A percentile compares a stretch with the other conserved stretches of the same genome.
Conservation (phyloP, 192 early-diverging fungal species). For the Geranomyces michiganensis region DNA sequence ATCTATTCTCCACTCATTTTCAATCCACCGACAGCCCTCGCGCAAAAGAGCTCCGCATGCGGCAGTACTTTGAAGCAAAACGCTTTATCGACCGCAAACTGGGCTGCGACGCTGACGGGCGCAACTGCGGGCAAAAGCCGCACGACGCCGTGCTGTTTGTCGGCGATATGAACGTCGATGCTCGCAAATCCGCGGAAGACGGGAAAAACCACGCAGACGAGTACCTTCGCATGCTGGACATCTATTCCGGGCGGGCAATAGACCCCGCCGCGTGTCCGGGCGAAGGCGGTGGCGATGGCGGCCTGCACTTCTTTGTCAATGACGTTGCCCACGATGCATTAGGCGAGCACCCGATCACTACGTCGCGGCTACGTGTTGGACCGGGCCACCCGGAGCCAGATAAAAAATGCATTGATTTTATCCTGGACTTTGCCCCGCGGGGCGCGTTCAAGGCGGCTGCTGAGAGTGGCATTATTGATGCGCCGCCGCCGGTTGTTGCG, state of each 20-base stretch:
- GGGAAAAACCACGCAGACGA: constrained; percentile 25
- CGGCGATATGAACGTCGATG: constrained; percentile 74
- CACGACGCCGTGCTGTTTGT: constrained; percentile 64
- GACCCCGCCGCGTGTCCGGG: neutral
- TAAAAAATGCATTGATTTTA: constrained; percentile 33
- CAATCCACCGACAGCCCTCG: constrained; percentile 56
- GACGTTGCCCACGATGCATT: constrained; percentile 12
- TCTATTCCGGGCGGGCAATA: constrained; percentile 9
- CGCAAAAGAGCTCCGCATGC: constrained; percentile 49
- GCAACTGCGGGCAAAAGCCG: constrained; percentile 18
- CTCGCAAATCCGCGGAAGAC: constrained; percentile 15
- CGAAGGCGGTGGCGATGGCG: neutral
- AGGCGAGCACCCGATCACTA: constrained; percentile 32
- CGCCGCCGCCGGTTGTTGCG: neutral
- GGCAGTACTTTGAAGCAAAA: constrained; percentile 67
- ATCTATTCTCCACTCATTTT: constrained; percentile 78
- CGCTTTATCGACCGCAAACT: constrained; percentile 63
- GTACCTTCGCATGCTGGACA: constrained; percentile 27
- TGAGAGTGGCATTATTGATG: neutral
- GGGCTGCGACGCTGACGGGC: constrained; percentile 18
- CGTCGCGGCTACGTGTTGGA: constrained; percentile 24
- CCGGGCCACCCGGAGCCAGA: constrained; percentile 20
- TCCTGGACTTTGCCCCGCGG: constrained; percentile 9
- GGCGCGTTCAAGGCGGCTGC: neutral
- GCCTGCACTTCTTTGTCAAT: neutral